Conservation (phyloP, 148 eudicot genomes). For the Nepenthes mirabilis region DNA sequence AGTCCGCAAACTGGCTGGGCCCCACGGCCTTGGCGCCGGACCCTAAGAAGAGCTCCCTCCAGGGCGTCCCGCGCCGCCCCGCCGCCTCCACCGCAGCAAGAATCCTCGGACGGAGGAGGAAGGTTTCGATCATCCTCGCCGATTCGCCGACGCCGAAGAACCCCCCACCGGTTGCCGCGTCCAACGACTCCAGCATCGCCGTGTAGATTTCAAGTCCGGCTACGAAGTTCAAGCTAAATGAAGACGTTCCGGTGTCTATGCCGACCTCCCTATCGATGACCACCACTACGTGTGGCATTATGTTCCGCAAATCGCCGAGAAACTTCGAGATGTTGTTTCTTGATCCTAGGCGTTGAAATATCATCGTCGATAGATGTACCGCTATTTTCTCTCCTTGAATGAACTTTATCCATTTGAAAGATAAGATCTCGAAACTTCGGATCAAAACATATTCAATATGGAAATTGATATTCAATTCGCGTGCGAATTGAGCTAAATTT, state of each 20-base stretch:
- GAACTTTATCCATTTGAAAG: slow-evolving; percentile 54
- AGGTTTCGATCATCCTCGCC: slow-evolving; percentile 56
- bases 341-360: slow-evolving; percentile 45
- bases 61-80: slow-evolving; percentile 33
- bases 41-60: slow-evolving; percentile 60
- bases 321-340: slow-evolving; percentile 31
- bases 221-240: slow-evolving; percentile 40
- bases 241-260: slow-evolving; percentile 38
- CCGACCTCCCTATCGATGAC: slow-evolving; percentile 56
- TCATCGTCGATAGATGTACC: slow-evolving; percentile 39
- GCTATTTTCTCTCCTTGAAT: slow-evolving; percentile 58
- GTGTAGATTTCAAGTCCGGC: slow-evolving; percentile 70
- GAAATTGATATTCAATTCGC: slow-evolving; percentile 55
- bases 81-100: slow-evolving; percentile 54
- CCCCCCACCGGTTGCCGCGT: slow-evolving; percentile 40
- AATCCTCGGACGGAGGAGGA: slow-evolving; percentile 64
- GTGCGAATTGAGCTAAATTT: slow-evolving; percentile 58
- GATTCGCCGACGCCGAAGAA: slow-evolving; percentile 36
- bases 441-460: slow-evolving; percentile 49
- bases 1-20: slow-evolving; percentile 73
- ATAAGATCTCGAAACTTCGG: slow-evolving; percentile 45
- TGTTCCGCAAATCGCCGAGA: slow-evolving; percentile 40
- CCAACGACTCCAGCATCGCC: slow-evolving; percentile 71
- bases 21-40: slow-evolving; percentile 64
- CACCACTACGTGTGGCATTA: slow-evolving; percentile 55